These are phyloP conservation scores for Fusarium clavum DNA, from an alignment of 2,329 filamentous ascomycete species.

Conservation along the genomic window DNA sequence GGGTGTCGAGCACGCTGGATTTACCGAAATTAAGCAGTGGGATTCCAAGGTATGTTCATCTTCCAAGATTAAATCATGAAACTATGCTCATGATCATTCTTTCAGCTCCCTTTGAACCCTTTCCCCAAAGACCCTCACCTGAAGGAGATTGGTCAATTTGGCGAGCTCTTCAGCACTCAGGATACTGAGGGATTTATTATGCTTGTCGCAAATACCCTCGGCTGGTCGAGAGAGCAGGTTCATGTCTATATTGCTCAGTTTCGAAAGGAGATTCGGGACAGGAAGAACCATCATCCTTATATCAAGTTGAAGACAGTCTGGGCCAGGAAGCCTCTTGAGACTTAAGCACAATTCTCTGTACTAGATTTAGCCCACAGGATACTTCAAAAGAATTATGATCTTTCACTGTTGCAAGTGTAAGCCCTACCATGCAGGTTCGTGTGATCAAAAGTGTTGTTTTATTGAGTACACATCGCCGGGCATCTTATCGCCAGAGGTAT, in stretches of 20 bases:
- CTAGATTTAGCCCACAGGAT: too few species aligned
- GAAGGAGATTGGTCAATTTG: slow-evolving; percentile 36
- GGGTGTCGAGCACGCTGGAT: slow-evolving; percentile 24
- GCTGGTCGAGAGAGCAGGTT: slow-evolving; percentile 25
- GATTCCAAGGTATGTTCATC: slow-evolving; percentile 17
- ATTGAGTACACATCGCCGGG: too few species aligned
- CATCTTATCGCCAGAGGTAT: too few species aligned
- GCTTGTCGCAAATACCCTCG: slow-evolving; percentile 33
- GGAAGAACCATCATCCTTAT: slow-evolving; percentile 30
- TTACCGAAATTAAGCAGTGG: slow-evolving; percentile 33
- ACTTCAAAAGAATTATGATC: too few species aligned
- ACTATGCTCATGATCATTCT: neutral
- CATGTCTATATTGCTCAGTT: slow-evolving; percentile 32
- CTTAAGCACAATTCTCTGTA: too few species aligned
- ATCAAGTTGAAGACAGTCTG: slow-evolving; percentile 12
- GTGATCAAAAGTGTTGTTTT: too few species aligned
- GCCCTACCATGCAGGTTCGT: too few species aligned
- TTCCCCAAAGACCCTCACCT: slow-evolving; percentile 33
- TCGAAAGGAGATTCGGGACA: slow-evolving; percentile 22
- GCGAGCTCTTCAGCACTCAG: slow-evolving; percentile 33
- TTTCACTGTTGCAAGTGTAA: too few species aligned
- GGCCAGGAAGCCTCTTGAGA: slow-evolving; percentile 7
- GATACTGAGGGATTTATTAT: slow-evolving; percentile 35
- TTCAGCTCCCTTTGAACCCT: slow-evolving; percentile 25
- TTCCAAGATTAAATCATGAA: too few species aligned